Conservation (phyloP, 1,284 basidiomycete species). For the Coriolopsis trogii region DNA sequence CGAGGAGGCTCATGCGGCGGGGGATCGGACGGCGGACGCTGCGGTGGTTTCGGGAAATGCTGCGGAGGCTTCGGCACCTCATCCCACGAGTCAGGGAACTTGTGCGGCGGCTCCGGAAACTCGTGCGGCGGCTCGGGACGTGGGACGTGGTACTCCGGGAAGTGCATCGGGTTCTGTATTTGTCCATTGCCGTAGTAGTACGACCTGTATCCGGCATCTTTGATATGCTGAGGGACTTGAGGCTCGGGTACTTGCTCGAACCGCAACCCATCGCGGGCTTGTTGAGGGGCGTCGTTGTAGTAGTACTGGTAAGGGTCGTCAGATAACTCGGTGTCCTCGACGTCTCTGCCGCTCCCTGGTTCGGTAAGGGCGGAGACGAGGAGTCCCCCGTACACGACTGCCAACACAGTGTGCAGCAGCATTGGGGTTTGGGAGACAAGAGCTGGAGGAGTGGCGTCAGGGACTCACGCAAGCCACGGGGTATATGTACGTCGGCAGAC, state of each 20-base stretch:
- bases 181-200: background rate
- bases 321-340: background rate
- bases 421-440: slow-evolving; percentile 10
- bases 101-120: background rate
- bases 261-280: too few relatives aligned
- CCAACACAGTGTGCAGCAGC: slow-evolving; percentile 23
- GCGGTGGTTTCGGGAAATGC: slow-evolving; percentile 11
- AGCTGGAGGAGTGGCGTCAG: slow-evolving; percentile 1
- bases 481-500: slow-evolving; percentile 6
- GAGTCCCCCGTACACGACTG: slow-evolving; percentile 25
- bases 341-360: slow-evolving; percentile 1
- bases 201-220: background rate
- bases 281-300: background rate
- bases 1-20: slow-evolving; percentile 13
- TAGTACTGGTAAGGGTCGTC: background rate
- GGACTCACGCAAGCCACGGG: background rate
- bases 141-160: background rate
- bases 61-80: slow-evolving; percentile 16
- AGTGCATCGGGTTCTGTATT: background rate
- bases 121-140: slow-evolving; percentile 3
- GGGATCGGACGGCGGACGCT: background rate
- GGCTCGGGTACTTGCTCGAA: too few relatives aligned
- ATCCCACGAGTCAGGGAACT: too few relatives aligned
- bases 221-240: slow-evolving; percentile 11
- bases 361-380: slow-evolving; percentile 22